Evolutionary conservation across 352 stramenopile species (phyloP), one percentile per base, ranked within the genome.

Genomic region (Phytophthora colocasiae): DNA sequence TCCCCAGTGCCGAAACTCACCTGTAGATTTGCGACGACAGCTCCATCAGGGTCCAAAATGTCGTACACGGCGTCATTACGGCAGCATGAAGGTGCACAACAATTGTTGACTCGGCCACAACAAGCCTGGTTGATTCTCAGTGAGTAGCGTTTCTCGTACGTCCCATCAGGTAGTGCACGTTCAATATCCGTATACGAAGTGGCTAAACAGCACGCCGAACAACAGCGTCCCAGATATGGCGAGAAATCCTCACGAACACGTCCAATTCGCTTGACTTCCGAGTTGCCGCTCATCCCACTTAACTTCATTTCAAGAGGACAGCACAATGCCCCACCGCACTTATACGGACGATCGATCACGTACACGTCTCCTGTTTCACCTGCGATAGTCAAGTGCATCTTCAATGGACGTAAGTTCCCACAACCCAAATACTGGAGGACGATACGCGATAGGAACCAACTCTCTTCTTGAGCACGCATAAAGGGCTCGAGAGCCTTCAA

Each of bases 171-270:
- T 10, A 36, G 56, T 19, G 74, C 74, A 26, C 74, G 73, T n/a
- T 89, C 75, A 48, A 91, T 84, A 49, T 87, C 70, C 14, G 77
- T 83, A 75, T 89, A 91, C n/a, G 61, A 76, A n/a, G 81, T 90
- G 41, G 69, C 77, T 17, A 87, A 65, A 45, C 79, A 90, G 55
- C 77, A 89, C 1, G 52, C 38, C 1, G 78, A 58, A 24, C 65
- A 71, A 67, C 72, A 88, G 41, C 67, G 69, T 27, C 52, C 58
- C 7, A 87, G 59, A 40, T 89, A 87, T 10, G 80, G 78, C 24
- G 74, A 77, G 47, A 87, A 89, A 63, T 86, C 74, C 53, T 89
- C 80, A 38, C 74, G 67, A 54, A 87, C 63, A 27, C 80, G 77
- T 14, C 75, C 80, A 27, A 87, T 69, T 43, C 71, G 77, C 31